Evolutionary conservation across 2,329 filamentous ascomycete species (phyloP).

Genomic region (Neophaeococcomyces mojaviensis): DNA sequence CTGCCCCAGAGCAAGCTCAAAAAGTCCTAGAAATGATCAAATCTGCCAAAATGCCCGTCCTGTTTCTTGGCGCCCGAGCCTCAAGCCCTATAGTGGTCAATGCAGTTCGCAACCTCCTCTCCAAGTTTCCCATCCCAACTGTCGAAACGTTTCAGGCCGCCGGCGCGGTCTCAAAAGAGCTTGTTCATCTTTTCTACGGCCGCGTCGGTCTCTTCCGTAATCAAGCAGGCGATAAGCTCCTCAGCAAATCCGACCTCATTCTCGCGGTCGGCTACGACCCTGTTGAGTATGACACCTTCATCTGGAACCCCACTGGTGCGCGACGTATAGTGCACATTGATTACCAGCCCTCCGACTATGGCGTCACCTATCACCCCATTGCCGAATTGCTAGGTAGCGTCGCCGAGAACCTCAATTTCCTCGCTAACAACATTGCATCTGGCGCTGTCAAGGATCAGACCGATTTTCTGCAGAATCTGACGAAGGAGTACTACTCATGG

Average conservation of each 20-base stretch:
- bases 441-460: slow-evolving; percentile 33
- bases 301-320: slow-evolving; percentile 37
- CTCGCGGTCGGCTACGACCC: slow-evolving; percentile 43
- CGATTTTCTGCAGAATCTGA: slow-evolving; percentile 27
- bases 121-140: slow-evolving; percentile 37
- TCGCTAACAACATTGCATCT: slow-evolving; percentile 28
- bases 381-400: slow-evolving; percentile 39
- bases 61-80: slow-evolving; percentile 41
- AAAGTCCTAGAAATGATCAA: slow-evolving; percentile 31
- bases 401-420: slow-evolving; percentile 33
- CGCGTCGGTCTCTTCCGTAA: slow-evolving; percentile 44
- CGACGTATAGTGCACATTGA: slow-evolving; percentile 40
- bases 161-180: slow-evolving; percentile 38
- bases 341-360: slow-evolving; percentile 33
- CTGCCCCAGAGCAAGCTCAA: slow-evolving; percentile 27
- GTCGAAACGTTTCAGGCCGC: slow-evolving; percentile 47
- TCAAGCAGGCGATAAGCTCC: slow-evolving; percentile 40
- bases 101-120: slow-evolving; percentile 36
- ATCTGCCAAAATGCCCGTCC: slow-evolving; percentile 33
- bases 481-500: slow-evolving; percentile 33
- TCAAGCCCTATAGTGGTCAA: slow-evolving; percentile 34
- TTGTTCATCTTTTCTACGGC: slow-evolving; percentile 40
- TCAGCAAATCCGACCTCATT: slow-evolving; percentile 38
- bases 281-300: slow-evolving; percentile 40
- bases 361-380: slow-evolving; percentile 34